phyloP scores from a whole-genome alignment of 768 basidiomycete species.

The Dentipellis fragilis region DNA sequence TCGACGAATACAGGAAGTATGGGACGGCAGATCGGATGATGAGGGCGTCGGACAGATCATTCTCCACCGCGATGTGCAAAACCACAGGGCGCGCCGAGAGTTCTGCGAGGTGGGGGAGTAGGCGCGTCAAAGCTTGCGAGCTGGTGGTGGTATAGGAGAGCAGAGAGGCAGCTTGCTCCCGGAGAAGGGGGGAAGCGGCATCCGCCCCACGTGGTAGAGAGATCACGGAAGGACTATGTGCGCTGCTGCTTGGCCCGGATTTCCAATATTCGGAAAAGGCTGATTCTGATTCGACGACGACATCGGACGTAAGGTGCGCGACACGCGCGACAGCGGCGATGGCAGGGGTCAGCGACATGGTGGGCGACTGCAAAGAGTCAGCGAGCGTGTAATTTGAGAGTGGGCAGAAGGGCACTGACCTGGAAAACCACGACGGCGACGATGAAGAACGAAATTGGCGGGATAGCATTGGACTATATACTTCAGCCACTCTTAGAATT shows the following conservation, averaged over 20 bases:
- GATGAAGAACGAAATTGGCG: background rate
- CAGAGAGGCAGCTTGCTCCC: slow-evolving; percentile 32
- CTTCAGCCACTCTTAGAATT: background rate
- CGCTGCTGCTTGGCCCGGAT: slow-evolving; percentile 13
- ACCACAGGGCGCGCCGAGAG: slow-evolving; percentile 59
- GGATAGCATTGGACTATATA: background rate
- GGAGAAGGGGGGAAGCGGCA: slow-evolving; percentile 45
- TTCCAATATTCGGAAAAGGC: slow-evolving; percentile 31
- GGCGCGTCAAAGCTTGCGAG: slow-evolving; percentile 41
- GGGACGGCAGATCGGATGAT: slow-evolving; percentile 72
- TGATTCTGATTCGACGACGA: slow-evolving; percentile 43
- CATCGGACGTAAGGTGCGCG: slow-evolving; percentile 61
- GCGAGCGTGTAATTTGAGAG: background rate
- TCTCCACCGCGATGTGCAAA: slow-evolving; percentile 54
- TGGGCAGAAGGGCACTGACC: background rate
- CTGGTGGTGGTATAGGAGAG: slow-evolving; percentile 48
- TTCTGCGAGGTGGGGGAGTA: slow-evolving; percentile 62
- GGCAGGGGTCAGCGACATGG: slow-evolving; percentile 14
- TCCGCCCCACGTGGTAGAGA: slow-evolving; percentile 58
- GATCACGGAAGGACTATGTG: slow-evolving; percentile 27
- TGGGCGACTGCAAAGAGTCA: background rate
- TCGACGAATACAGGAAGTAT: slow-evolving; percentile 72
- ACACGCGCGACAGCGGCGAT: slow-evolving; percentile 48
- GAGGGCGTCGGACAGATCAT: slow-evolving; percentile 67
- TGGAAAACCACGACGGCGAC: background rate